Evolutionary conservation across 305 asterid species (phyloP), one percentile per base, ranked within the genome.

Genomic region (Solanum chacoense): DNA sequence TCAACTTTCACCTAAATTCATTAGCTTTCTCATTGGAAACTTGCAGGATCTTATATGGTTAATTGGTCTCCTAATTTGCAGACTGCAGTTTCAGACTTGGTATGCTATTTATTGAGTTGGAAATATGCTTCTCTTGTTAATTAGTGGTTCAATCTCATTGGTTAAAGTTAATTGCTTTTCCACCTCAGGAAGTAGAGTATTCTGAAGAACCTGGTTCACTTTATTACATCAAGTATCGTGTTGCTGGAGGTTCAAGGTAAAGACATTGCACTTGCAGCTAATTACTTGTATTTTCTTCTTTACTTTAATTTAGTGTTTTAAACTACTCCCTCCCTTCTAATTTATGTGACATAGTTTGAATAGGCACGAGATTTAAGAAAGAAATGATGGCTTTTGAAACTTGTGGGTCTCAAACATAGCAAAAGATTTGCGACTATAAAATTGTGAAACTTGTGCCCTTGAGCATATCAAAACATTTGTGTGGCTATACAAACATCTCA

Each of bases 51-150:
- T 86, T 97, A 97, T 93, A 92, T 97, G 99, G 99, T 97, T 87
- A 97, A 96, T 92, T 97, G 99, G 99, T 97, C 99, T 38, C 99
- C 99, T 63, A 97, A 93, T 89, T 95, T 97, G 91, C 99, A 96
- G 94, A 97, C 99, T 87, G 99, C 99, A 90, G 99, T 97, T 92
- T 97, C 99, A 89, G 99, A 97, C 91, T 93, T 97, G 98, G 99
- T 97, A 96, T 14, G 91, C 22, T 31, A 20, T 31, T 83, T 55
- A 20, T 83, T 38, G 42, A 83, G 45, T 81, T 81, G 86, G 38
- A 42, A 81, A 81, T 81, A 63, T 31, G 87, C 42, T 75, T 86
- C 85, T 88, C 50, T 72, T 50, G 84, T 85, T 72, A 78, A 24
- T 88, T 84, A 22, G 28, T 75, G 89, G 34, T 71, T 45, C 37